Conservation (phyloP, 2,329 filamentous ascomycete genomes). For the Coleophoma eucalyptorum region DNA sequence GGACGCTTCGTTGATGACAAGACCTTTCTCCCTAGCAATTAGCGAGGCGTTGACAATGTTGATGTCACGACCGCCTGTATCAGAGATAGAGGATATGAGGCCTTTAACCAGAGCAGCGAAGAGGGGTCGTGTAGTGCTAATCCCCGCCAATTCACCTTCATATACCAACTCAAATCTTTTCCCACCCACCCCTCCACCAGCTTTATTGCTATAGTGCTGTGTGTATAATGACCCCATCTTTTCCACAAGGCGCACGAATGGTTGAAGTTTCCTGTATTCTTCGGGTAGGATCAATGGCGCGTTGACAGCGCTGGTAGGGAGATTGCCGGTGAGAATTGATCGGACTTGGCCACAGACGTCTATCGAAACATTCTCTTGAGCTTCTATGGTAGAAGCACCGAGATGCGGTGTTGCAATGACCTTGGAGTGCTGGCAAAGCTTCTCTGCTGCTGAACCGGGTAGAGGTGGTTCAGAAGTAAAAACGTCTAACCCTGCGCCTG, state of each 20-base stretch:
- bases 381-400: slow-evolving; percentile 76
- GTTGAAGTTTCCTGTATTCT: slow-evolving; percentile 73
- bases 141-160: slow-evolving; percentile 67
- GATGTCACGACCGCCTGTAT: slow-evolving; percentile 62
- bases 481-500: slow-evolving; percentile 75
- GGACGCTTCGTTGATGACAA: slow-evolving; percentile 72
- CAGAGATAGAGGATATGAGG: slow-evolving; percentile 64
- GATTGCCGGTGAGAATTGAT: slow-evolving; percentile 66
- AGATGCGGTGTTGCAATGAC: slow-evolving; percentile 78
- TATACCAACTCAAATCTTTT: slow-evolving; percentile 74
- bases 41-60: slow-evolving; percentile 81
- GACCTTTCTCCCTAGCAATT: slow-evolving; percentile 72
- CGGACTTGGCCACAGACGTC: slow-evolving; percentile 80
- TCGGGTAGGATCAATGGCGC: slow-evolving; percentile 78
- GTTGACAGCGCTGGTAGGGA: slow-evolving; percentile 76
- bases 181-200: slow-evolving; percentile 41
- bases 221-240: slow-evolving; percentile 78
- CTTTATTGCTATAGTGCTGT: slow-evolving; percentile 58
- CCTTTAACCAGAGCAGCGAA: slow-evolving; percentile 79
- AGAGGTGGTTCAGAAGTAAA: slow-evolving; percentile 71
- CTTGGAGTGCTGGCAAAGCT: slow-evolving; percentile 63
- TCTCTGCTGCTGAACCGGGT: slow-evolving; percentile 53
- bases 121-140: slow-evolving; percentile 73
- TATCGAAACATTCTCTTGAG: slow-evolving; percentile 79
- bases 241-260: slow-evolving; percentile 72